Percentiles rank a stretch among this genome's conserved stretches.
Evolutionary conservation across 192 early-diverging fungal species (phyloP).

Genomic region (Piromyces sp.): DNA sequence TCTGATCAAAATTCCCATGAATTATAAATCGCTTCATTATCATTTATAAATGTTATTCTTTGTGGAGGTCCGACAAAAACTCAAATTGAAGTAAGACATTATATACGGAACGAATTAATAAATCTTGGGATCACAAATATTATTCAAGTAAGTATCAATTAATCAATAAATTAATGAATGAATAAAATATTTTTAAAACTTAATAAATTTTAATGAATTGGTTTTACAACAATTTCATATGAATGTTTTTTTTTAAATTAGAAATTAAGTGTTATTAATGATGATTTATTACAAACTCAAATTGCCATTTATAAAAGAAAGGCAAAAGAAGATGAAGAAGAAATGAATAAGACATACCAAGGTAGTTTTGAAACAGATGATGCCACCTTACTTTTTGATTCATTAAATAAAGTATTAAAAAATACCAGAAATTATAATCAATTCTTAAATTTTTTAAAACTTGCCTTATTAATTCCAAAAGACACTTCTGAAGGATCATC

Average conservation of each 20-base stretch:
- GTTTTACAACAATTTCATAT: no score
- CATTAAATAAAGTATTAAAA: neutral
- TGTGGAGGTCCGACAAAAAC: conserved; percentile 19
- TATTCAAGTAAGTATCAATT: conserved; percentile 5
- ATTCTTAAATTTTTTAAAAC: neutral
- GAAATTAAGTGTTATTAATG: conserved; percentile 16
- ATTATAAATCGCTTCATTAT: conserved; percentile 23
- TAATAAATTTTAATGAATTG: no score
- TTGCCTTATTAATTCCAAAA: neutral
- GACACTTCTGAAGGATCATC: neutral
- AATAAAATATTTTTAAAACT: no score
- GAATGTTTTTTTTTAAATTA: no score
- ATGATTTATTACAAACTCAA: conserved; percentile 31
- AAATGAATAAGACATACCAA: conserved; percentile 7
- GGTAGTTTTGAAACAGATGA: neutral
- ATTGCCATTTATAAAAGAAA: conserved; percentile 31
- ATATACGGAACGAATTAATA: conserved; percentile 28
- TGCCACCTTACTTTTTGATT: neutral
- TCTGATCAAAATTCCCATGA: neutral
- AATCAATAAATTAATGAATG: no score
- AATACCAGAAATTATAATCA: neutral
- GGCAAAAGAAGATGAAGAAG: conserved; percentile 26
- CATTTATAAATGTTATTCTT: conserved; percentile 35
- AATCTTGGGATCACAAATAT: conserved; percentile 22
- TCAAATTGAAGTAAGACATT: conserved; percentile 22